phyloP scores from a whole-genome alignment of 2,329 filamentous ascomycete genomes.

The Calonectria fujianensis region DNA sequence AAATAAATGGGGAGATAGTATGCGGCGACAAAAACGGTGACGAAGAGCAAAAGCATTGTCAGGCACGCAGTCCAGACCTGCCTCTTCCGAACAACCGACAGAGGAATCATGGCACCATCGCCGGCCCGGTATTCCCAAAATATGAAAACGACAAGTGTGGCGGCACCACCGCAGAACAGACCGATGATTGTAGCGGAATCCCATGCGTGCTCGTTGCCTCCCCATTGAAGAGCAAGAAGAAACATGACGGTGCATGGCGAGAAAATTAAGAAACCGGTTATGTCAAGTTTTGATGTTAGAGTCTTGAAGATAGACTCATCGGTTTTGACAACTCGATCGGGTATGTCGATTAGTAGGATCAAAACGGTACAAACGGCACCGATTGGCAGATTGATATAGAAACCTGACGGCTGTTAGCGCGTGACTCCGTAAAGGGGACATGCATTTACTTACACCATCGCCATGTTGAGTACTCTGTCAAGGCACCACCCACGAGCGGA shows the following conservation, averaged over 20 bases:
- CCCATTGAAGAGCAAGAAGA: constrained; percentile 72
- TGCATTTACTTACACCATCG: constrained; percentile 64
- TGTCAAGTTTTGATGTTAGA: constrained; percentile 62
- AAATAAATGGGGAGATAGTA: constrained; percentile 73
- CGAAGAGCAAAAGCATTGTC: constrained; percentile 65
- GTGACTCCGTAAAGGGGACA: too few relatives aligned
- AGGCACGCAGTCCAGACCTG: constrained; percentile 65
- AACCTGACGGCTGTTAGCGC: constrained; percentile 56
- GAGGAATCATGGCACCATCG: constrained; percentile 70
- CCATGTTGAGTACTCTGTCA: constrained; percentile 64
- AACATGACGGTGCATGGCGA: constrained; percentile 68
- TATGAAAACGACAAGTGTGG: constrained; percentile 65
- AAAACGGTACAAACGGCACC: constrained; percentile 60
- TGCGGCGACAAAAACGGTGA: constrained; percentile 65
- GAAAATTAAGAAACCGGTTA: constrained; percentile 66
- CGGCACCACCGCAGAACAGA: constrained; percentile 65
- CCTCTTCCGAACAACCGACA: constrained; percentile 65
- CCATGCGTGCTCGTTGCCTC: constrained; percentile 69
- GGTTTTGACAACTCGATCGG: constrained; percentile 55
- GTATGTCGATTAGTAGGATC: constrained; percentile 60
- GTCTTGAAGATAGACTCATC: constrained; percentile 43
- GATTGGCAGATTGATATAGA: constrained; percentile 69
- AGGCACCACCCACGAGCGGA: constrained; percentile 67
- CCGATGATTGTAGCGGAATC: constrained; percentile 65
- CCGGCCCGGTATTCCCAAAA: constrained; percentile 66